Base-by-base conservation (phyloP, 1,284 basidiomycete species). In the Ustilago shanxiensis region DNA sequence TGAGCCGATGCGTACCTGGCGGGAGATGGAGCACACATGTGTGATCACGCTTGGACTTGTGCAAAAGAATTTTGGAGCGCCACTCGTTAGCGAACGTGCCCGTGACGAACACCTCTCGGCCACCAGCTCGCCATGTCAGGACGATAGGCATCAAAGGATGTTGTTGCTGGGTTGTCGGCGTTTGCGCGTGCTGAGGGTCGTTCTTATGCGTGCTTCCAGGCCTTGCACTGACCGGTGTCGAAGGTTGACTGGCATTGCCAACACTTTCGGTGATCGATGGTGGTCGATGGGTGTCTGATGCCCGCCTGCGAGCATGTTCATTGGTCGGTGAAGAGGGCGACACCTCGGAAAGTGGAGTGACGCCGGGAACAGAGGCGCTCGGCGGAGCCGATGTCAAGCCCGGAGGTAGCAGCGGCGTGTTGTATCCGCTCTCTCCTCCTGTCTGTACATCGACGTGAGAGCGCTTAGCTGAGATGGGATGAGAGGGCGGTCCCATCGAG, bases 1-100 rank as follows among this genome's bases (percentile, higher is more conserved):
- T 95, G 85, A 98, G 90, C 70, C 96, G 93, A 85, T 99, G 95
- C 2, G 95, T 95, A 24, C 96, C 97, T 0, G 95, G 95, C 14
- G 91, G 90, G 24, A 86, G 72, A 52, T 85, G 81, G 14, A 86
- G 67, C 28, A 84, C 75, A 55, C 80, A 79, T 8, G 77, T 72
- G 61, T 83, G 83, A 44, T 80, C 81, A 9, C 76, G 70, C 24
- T 79, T 82, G 47, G 75, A 62, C 31, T 71, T 79, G 37, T 76
- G 71, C 57, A 86, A 66, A 0, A 80, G 74, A 33, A 86, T 84
- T 71, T 89, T 87, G 52, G 87, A 88, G 52, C 88, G 87, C 89
- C 89, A 90, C 64, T 89, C 88, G 66, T 89, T 88, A 18, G 89
- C 89, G 83, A 90, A 89, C 3, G 89, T 90, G n/a, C 89, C 89